Evolutionary conservation across 1,284 basidiomycete genomes (phyloP).

Genomic region (Fomes fomentarius): DNA sequence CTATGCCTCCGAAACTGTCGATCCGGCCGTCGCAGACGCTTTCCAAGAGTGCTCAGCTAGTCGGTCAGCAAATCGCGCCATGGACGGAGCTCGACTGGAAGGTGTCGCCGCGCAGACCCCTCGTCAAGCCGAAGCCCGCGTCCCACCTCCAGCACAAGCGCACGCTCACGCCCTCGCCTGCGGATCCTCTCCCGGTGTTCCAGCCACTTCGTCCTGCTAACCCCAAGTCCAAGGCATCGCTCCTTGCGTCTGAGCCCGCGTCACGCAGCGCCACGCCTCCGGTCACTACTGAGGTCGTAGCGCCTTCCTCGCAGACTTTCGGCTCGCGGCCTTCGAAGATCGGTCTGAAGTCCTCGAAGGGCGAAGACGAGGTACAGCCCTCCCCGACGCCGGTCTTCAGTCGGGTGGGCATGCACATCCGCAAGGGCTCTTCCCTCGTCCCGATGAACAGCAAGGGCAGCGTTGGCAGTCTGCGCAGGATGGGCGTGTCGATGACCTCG

Average conservation of each 20-base stretch:
- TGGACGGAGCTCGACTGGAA: constrained; percentile 57
- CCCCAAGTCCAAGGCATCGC: constrained; percentile 28
- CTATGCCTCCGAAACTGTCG: constrained; percentile 5
- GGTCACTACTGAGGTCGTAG: background rate
- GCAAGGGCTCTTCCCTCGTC: constrained; percentile 42
- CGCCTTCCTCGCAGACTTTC: constrained; percentile 45
- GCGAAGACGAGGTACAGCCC: constrained; percentile 32
- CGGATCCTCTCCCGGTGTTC: constrained; percentile 55
- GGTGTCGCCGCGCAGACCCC: constrained; percentile 48
- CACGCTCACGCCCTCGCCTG: constrained; percentile 56
- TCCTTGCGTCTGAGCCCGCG: constrained; percentile 23
- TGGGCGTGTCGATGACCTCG: constrained; percentile 45
- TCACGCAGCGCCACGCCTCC: constrained; percentile 16
- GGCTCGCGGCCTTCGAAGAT: constrained; percentile 45
- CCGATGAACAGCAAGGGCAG: constrained; percentile 34
- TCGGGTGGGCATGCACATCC: constrained; percentile 35
- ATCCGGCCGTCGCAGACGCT: constrained; percentile 15
- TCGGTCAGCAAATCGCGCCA: constrained; percentile 66
- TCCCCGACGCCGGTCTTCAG: constrained; percentile 54
- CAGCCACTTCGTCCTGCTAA: constrained; percentile 58
- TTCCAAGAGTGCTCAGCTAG: constrained; percentile 24
- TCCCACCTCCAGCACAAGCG: constrained; percentile 49
- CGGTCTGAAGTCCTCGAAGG: constrained; percentile 27
- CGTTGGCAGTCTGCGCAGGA: constrained; percentile 22
- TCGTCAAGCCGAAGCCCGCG: constrained; percentile 27